phyloP scores from a whole-genome alignment of 2,329 filamentous ascomycete species.

The Fusarium torulosum region DNA sequence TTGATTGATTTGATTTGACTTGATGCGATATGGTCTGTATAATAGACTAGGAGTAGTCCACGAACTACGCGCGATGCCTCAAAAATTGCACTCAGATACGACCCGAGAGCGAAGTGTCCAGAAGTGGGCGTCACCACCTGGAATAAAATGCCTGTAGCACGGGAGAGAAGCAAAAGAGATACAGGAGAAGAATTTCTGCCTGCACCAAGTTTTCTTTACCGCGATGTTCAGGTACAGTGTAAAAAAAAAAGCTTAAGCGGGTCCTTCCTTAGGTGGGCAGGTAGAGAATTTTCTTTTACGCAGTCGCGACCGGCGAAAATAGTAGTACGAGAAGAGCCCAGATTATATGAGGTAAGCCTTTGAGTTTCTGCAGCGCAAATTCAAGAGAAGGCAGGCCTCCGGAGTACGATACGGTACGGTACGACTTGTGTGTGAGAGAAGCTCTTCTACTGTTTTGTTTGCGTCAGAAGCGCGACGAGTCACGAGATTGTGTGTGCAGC shows the following conservation, averaged over 20 bases:
- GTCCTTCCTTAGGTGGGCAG: conserved; percentile 29
- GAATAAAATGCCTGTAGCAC: conserved; percentile 35
- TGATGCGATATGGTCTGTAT: conserved; percentile 39
- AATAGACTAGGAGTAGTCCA: conserved; percentile 28
- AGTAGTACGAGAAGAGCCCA: conserved; percentile 42
- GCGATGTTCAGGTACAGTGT: conserved; percentile 43
- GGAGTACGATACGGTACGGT: conserved; percentile 44
- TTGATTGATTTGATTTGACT: conserved; percentile 39
- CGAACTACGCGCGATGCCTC: conserved; percentile 43
- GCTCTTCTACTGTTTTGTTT: conserved; percentile 48
- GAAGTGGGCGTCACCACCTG: conserved; percentile 27
- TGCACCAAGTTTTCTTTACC: conserved; percentile 32
- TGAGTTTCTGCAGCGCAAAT: conserved; percentile 38
- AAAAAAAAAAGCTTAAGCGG: conserved; percentile 37
- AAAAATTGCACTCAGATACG: conserved; percentile 32
- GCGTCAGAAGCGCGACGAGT: conserved; percentile 46
- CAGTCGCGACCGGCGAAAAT: conserved; percentile 44
- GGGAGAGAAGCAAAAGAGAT: conserved; percentile 29
- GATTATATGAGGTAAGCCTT: conserved; percentile 11
- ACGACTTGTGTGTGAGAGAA: conserved; percentile 46
- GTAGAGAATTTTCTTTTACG: conserved; percentile 43
- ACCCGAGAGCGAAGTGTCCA: conserved; percentile 24
- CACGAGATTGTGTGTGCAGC: conserved; percentile 44
- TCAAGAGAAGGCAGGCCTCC: conserved; percentile 47
- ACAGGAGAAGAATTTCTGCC: conserved; percentile 21